phyloP scores from a whole-genome alignment of 208 protist genomes.

The Acanthamoeba rhysodes region DNA sequence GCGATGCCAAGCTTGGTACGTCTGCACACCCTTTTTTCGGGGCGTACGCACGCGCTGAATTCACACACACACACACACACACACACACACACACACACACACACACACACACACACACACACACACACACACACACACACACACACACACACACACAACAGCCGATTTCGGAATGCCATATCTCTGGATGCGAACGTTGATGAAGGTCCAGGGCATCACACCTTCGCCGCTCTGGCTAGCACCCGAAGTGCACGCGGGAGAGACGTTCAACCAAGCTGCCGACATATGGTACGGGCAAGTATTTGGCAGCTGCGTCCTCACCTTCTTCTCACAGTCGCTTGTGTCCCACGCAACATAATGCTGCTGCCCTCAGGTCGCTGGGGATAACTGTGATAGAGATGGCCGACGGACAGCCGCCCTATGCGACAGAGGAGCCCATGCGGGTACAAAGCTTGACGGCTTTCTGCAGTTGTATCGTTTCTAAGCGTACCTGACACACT shows the following conservation, averaged over 20 bases:
- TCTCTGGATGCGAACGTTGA: constrained; percentile 26
- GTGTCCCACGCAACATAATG: background rate
- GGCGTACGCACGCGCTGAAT: too few species aligned
- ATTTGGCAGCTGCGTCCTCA: too few species aligned
- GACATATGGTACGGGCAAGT: constrained; percentile 14
- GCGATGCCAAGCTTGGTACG: constrained; percentile 56
- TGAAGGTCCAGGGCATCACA: background rate
- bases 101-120: too few species aligned
- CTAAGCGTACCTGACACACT: background rate
- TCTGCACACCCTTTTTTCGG: too few species aligned
- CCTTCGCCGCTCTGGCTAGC: background rate
- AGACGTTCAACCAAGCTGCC: background rate
- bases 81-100: background rate
- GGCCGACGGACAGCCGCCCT: constrained; percentile 55
- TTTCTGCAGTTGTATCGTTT: background rate
- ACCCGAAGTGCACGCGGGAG: constrained; percentile 15
- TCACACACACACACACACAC: too few species aligned
- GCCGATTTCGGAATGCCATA: constrained; percentile 65
- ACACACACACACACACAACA: background rate
- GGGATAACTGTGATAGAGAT: constrained; percentile 61
- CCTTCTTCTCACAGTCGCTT: too few species aligned
- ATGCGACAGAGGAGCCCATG: constrained; percentile 51
- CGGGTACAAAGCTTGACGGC: background rate
- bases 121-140: too few species aligned
- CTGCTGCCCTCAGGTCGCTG: background rate